Evolutionary conservation across 805 yeast genomes (phyloP), one percentile per base, ranked within the genome.

Genomic region (Limtongozyma cylindracea): DNA sequence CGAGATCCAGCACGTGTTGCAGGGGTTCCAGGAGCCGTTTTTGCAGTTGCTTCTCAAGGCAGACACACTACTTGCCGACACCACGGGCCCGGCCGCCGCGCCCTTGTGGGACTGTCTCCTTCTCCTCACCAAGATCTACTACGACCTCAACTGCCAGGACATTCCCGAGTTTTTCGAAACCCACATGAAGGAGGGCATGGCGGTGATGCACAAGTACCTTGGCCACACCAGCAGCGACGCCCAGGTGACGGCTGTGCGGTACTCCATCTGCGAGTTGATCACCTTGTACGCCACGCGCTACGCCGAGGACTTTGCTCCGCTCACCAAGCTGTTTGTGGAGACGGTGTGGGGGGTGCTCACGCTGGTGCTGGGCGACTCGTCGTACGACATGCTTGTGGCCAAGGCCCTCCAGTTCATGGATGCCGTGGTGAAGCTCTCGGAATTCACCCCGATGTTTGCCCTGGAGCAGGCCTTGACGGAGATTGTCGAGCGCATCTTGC

Each of bases 111-210:
- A 73, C 16, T 74, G 72, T 25, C 43, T 82, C 32, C 47, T 71
- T 22, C 45, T 80, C 12, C 53, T 82, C 24, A 45, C 72, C 17
- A 84, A 88, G 39, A 62, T 91, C 17, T 91, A 76, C 45, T 78
- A 67, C 39, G 99, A 88, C 41, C 62, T 88, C 36, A 88, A 88
- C 43, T 84, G 95, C 45, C 98, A 91, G 47, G 99, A 88, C 45
- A 71, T 88, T 24, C 98, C 99, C 1, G 98, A 82, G 45, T 88
- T 84, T 39, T 88, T 88, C 40, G 99, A 91, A 47, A 96, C 88
- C 45, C 61, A 88, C 40, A 47, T 88, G 43, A 49, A 56, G 19
- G 49, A 47, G 10, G 80, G 91, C 24, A 76, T 91, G 88, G 53
- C 54, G 4, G 60, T 82, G 14, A 53, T 82, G 32, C 91, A 78